These are phyloP conservation scores for Leptomonas pyrrhocoris DNA, from an alignment of 208 protist genomes.

Conservation along the genomic window DNA sequence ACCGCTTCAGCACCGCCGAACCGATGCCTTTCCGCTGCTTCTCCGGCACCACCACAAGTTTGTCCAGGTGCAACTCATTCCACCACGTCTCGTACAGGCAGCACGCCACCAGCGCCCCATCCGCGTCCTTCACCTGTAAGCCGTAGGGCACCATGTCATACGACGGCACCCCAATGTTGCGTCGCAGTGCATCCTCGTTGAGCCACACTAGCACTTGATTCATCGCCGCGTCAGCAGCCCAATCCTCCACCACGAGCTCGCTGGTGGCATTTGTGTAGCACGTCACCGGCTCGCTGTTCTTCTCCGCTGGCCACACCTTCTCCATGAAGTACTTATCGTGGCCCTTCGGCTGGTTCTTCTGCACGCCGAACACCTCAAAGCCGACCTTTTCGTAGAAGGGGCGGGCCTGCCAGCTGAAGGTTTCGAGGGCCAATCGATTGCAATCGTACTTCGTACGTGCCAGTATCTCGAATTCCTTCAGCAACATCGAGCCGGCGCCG, in stretches of 20 bases:
- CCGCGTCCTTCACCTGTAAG: conserved; percentile 13
- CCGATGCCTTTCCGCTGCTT: conserved; percentile 22
- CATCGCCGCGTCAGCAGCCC: conserved; percentile 1
- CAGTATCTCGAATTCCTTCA: conserved; percentile 26
- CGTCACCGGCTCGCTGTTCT: conserved; percentile 4
- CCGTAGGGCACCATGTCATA: conserved; percentile 30
- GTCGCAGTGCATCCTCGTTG: conserved; percentile 13
- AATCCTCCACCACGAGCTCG: conserved; percentile 16
- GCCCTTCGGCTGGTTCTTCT: conserved; percentile 33
- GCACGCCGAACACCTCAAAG: conserved; percentile 36
- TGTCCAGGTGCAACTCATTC: conserved; percentile 35
- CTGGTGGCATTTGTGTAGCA: neutral
- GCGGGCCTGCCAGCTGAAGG: conserved; percentile 54
- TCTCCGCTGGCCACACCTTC: conserved; percentile 28
- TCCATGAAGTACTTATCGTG: conserved; percentile 47
- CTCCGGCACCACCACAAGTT: conserved; percentile 25
- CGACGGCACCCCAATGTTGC: conserved; percentile 16
- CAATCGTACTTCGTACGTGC: conserved; percentile 20
- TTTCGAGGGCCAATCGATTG: conserved; percentile 40
- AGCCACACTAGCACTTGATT: conserved; percentile 28
- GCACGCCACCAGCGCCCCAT: conserved; percentile 14
- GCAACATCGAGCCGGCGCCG: conserved; percentile 27
- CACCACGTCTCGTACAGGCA: conserved; percentile 40
- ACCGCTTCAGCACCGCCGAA: conserved; percentile 18
- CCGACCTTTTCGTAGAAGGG: conserved; percentile 50